Conservation (phyloP, 2,329 filamentous ascomycete species). For the Ophidiomyces ophidiicola region DNA sequence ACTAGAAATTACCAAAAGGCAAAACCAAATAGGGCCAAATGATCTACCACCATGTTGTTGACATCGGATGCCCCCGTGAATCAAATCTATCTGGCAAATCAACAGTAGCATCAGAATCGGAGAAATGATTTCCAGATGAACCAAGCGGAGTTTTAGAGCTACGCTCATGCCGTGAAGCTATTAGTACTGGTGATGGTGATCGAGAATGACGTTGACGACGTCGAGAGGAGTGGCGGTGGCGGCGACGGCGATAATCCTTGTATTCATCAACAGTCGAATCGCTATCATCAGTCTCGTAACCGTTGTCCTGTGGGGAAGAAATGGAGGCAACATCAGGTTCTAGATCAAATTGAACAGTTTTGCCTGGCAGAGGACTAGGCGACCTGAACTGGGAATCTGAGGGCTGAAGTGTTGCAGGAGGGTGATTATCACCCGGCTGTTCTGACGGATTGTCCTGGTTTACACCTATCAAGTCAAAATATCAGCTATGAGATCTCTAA, state of each 20-base stretch:
- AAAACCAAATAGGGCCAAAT: background rate
- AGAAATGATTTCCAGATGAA: background rate
- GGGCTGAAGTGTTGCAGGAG: background rate
- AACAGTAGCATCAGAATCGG: conserved; percentile 23
- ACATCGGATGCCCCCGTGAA: conserved; percentile 17
- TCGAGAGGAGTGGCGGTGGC: background rate
- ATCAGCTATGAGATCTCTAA: conserved; percentile 10
- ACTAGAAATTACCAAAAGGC: background rate
- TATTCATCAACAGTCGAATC: conserved; percentile 26
- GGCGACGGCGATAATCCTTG: conserved; percentile 15
- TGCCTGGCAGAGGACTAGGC: conserved; percentile 6
- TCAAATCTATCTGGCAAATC: conserved; percentile 28
- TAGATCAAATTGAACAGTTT: conserved; percentile 16
- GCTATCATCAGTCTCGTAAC: conserved; percentile 35
- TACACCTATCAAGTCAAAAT: conserved; percentile 16
- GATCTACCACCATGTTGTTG: conserved; percentile 7
- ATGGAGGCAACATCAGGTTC: conserved; percentile 6
- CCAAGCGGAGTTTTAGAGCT: background rate
- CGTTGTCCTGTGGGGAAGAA: conserved; percentile 13
- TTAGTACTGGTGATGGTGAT: background rate
- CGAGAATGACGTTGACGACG: background rate
- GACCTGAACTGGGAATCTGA: background rate
- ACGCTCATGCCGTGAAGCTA: background rate
- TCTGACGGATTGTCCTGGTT: conserved; percentile 1
- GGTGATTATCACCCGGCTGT: background rate